These are phyloP conservation scores for Moricandia arvensis DNA, from an alignment of 345 rosid genomes.

Conservation along the genomic window DNA sequence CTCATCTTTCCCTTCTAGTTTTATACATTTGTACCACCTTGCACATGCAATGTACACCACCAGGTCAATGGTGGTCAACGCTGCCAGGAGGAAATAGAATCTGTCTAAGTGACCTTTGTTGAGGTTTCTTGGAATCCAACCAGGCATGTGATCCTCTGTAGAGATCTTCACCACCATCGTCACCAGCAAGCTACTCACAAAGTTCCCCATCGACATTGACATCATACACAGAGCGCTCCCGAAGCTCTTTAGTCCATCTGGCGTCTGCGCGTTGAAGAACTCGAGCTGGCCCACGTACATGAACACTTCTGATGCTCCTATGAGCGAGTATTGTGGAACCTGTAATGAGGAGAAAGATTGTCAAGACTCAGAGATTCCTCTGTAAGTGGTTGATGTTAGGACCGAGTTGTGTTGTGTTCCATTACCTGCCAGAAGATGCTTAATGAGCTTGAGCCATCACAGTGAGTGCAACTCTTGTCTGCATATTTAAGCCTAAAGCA, in stretches of 20 bases:
- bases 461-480: slow-evolving; percentile 58
- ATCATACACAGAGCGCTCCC: slow-evolving; percentile 97
- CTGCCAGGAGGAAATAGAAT: slow-evolving; percentile 93
- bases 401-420: neutral
- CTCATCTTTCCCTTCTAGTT: slow-evolving; percentile 58
- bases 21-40: slow-evolving; percentile 76
- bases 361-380: neutral
- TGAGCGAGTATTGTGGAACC: slow-evolving; percentile 84
- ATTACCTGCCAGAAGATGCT: slow-evolving; percentile 97
- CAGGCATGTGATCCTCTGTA: slow-evolving; percentile 78
- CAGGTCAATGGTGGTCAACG: slow-evolving; percentile 62
- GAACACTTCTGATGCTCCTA: slow-evolving; percentile 99
- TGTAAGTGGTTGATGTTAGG: neutral
- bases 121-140: slow-evolving; percentile 96
- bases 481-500: slow-evolving; percentile 72
- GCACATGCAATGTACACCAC: slow-evolving; percentile 70
- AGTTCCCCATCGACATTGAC: slow-evolving; percentile 95
- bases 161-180: slow-evolving; percentile 98
- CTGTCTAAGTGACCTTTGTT: slow-evolving; percentile 95
- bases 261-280: slow-evolving; percentile 94
- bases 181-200: slow-evolving; percentile 95
- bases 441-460: slow-evolving; percentile 86
- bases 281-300: slow-evolving; percentile 98
- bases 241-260: slow-evolving; percentile 89
- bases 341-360: slow-evolving; percentile 29